Evolutionary conservation across 2,329 filamentous ascomycete species (phyloP).

Genomic region (Sordariomycetes sp.): DNA sequence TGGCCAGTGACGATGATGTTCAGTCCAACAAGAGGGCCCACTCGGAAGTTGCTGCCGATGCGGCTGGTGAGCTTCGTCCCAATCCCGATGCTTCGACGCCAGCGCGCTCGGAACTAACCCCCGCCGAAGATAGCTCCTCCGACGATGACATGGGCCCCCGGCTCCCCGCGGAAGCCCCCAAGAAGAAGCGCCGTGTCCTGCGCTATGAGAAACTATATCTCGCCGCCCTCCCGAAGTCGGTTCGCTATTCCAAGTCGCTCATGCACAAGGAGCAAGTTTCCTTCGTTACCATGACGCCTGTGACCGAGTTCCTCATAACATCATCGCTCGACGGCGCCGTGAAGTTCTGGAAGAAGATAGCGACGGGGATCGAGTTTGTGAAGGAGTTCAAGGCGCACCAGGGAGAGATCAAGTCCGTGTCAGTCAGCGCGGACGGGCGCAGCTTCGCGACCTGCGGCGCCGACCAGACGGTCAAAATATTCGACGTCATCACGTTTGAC

Average conservation of each 20-base stretch:
- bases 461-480: conserved; percentile 73
- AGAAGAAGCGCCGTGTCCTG: conserved; percentile 80
- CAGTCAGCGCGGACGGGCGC: conserved; percentile 77
- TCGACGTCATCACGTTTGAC: conserved; percentile 78
- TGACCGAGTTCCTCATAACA: conserved; percentile 92
- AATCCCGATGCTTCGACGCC: neutral
- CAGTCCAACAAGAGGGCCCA: conserved; percentile 15
- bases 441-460: conserved; percentile 84
- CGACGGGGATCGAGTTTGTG: conserved; percentile 86
- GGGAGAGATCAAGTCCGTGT: conserved; percentile 75
- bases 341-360: conserved; percentile 98
- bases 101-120: neutral
- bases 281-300: conserved; percentile 78
- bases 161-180: conserved; percentile 66
- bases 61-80: neutral
- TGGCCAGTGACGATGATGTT: conserved; percentile 17
- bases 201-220: conserved; percentile 94
- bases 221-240: conserved; percentile 70
- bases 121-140: conserved; percentile 40
- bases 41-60: conserved; percentile 1
- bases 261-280: conserved; percentile 97
- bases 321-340: conserved; percentile 91
- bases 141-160: conserved; percentile 90
- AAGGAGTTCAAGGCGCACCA: conserved; percentile 93
- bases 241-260: conserved; percentile 84